A percentile compares a stretch with the other conserved stretches of the same genome.
phyloP scores from a whole-genome alignment of 768 basidiomycete species.

The Sporobolomyces pararoseus region DNA sequence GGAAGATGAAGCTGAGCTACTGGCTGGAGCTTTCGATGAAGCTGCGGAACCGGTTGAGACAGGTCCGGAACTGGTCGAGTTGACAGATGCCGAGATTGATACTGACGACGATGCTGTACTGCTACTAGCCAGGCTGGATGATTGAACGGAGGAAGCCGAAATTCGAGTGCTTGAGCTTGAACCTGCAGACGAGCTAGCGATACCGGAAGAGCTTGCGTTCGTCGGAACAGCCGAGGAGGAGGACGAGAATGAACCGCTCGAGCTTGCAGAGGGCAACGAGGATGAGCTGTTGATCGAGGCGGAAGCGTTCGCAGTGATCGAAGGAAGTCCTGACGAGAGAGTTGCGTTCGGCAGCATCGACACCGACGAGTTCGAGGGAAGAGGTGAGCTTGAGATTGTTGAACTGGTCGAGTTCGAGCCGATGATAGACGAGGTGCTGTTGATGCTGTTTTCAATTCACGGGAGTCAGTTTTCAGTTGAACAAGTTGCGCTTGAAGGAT shows the following conservation, averaged over 20 bases:
- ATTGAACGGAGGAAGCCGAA: background rate
- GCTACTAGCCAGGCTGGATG: background rate
- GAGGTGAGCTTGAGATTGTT: too few species aligned
- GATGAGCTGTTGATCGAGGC: constrained; percentile 2
- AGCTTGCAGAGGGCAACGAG: background rate
- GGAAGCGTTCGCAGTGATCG: constrained; percentile 4
- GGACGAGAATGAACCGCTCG: background rate
- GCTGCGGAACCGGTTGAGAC: constrained; percentile 13
- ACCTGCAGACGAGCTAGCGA: background rate
- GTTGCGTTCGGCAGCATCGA: constrained; percentile 2
- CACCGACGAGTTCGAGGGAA: too few species aligned
- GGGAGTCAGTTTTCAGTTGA: too few species aligned
- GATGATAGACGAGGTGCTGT: background rate
- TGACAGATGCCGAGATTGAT: background rate
- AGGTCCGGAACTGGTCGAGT: background rate
- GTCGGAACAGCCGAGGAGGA: constrained; percentile 14
- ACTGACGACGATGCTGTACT: background rate
- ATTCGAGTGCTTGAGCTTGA: background rate
- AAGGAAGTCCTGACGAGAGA: background rate
- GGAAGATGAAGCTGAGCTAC: background rate
- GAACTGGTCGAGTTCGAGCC: constrained; percentile 1
- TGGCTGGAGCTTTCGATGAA: background rate
- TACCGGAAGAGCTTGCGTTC: background rate
- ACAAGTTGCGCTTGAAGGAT: too few species aligned
- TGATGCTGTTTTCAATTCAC: background rate